phyloP scores from a whole-genome alignment of 2,329 filamentous ascomycete species.

The Arthrobotrys musiformis region DNA sequence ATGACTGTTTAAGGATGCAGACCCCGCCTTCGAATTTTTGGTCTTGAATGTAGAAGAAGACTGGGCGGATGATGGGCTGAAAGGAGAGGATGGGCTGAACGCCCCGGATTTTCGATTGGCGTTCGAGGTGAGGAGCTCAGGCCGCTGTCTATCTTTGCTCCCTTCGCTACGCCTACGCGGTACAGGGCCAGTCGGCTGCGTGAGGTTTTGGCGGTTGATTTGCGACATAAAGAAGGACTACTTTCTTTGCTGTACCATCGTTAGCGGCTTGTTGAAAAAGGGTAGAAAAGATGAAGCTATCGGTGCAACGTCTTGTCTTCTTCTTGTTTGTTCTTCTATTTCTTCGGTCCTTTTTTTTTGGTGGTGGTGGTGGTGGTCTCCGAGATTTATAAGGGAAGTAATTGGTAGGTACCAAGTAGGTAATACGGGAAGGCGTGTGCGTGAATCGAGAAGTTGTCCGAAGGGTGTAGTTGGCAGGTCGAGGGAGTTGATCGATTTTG shows the following conservation, averaged over 20 bases:
- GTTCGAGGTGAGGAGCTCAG: constrained; percentile 51
- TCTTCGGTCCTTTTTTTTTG: background rate
- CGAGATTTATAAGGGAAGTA: constrained; percentile 21
- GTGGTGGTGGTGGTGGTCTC: background rate
- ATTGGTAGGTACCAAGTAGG: too few species aligned
- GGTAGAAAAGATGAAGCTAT: background rate
- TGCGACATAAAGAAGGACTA: constrained; percentile 53
- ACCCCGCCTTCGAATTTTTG: constrained; percentile 50
- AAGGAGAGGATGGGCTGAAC: constrained; percentile 48
- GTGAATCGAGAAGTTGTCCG: constrained; percentile 41
- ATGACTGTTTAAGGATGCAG: constrained; percentile 59
- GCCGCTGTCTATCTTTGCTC: constrained; percentile 55
- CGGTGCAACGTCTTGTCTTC: background rate
- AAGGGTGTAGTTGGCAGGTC: constrained; percentile 44
- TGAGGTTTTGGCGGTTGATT: constrained; percentile 55
- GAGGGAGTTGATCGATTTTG: constrained; percentile 47
- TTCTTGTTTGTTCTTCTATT: background rate
- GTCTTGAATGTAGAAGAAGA: constrained; percentile 29
- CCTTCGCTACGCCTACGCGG: constrained; percentile 56
- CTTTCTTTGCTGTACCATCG: constrained; percentile 45
- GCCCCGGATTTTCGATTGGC: constrained; percentile 51
- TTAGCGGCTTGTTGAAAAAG: constrained; percentile 17
- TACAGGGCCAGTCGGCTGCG: constrained; percentile 54
- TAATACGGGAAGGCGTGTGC: constrained; percentile 26
- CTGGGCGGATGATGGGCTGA: constrained; percentile 39